A percentile compares a stretch with the other conserved stretches of the same genome.
These are phyloP conservation scores for Pythium monospermum DNA, from an alignment of 352 stramenopile species.

Conservation along the genomic window DNA sequence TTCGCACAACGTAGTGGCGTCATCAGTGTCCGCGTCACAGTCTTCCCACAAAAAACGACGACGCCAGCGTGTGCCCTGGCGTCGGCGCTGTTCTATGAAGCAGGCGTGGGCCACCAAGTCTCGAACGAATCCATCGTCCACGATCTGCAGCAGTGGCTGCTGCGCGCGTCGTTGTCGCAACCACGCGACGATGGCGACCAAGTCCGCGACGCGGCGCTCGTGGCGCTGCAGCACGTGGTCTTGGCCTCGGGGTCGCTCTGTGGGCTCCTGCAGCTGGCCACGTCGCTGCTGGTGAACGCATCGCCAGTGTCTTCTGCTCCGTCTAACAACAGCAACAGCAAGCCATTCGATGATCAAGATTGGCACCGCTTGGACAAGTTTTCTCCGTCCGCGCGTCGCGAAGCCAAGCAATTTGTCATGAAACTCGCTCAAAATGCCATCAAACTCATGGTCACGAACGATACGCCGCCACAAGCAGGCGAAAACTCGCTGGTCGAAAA, in stretches of 20 bases:
- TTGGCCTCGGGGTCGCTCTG: constrained; percentile 80
- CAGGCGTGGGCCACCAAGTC: constrained; percentile 41
- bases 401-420: constrained; percentile 39
- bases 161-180: constrained; percentile 48
- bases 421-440: constrained; percentile 44
- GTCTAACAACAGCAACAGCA: not conserved
- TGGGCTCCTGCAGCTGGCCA: constrained; percentile 65
- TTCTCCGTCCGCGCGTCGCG: constrained; percentile 31
- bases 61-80: constrained; percentile 53
- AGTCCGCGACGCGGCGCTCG: constrained; percentile 56
- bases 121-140: constrained; percentile 43
- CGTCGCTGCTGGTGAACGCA: constrained; percentile 55
- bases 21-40: constrained; percentile 3
- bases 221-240: constrained; percentile 53
- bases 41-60: too few species aligned
- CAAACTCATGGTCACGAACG: constrained; percentile 43
- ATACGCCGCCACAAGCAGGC: constrained; percentile 15
- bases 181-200: too few species aligned
- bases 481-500: constrained; percentile 47
- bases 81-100: constrained; percentile 50
- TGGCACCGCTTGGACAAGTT: constrained; percentile 63
- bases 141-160: constrained; percentile 65
- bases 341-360: constrained; percentile 28
- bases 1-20: constrained; percentile 12
- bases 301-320: constrained; percentile 1